Conservation (phyloP, 139 green algal genomes). For the Chlamydomonas asymmetrica region DNA sequence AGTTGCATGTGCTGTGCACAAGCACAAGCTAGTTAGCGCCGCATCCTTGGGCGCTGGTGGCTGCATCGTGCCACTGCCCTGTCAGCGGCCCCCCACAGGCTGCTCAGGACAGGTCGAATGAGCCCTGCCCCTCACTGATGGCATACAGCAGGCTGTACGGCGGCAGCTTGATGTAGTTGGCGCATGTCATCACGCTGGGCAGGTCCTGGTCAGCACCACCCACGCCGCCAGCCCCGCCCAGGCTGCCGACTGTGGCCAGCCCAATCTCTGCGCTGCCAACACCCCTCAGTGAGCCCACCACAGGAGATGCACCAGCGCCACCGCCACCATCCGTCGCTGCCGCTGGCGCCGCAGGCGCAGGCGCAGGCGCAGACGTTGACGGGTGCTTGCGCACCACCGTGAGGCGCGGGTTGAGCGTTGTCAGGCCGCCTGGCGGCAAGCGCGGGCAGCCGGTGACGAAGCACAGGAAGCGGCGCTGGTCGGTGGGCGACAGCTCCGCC, state of each 20-base stretch:
- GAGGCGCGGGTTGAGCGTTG: slow-evolving; percentile 85
- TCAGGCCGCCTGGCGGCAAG: slow-evolving; percentile 90
- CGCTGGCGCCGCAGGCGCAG: too few species aligned
- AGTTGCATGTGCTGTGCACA: too few species aligned
- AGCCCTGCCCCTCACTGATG: slow-evolving; percentile 89
- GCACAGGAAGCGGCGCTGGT: slow-evolving; percentile 93
- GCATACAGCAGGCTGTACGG: slow-evolving; percentile 94
- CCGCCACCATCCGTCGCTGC: not conserved
- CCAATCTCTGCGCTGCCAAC: too few species aligned
- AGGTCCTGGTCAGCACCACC: slow-evolving; percentile 80
- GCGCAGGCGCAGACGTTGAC: too few species aligned
- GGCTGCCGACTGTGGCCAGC: not conserved
- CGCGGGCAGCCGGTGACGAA: slow-evolving; percentile 95
- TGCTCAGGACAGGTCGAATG: slow-evolving; percentile 96
- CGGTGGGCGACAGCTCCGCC: slow-evolving; percentile 73
- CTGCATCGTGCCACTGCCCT: too few species aligned
- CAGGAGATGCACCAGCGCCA: not conserved
- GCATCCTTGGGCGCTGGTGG: too few species aligned
- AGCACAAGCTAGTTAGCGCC: too few species aligned
- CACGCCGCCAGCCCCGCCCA: not conserved
- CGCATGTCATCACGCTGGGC: slow-evolving; percentile 98
- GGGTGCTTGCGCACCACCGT: slow-evolving; percentile 97
- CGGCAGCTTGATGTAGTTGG: slow-evolving; percentile 99
- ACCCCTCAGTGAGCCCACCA: too few species aligned
- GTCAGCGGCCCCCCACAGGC: too few species aligned